phyloP scores from a whole-genome alignment of 2,329 filamentous ascomycete species.

The Exophiala viscosa region DNA sequence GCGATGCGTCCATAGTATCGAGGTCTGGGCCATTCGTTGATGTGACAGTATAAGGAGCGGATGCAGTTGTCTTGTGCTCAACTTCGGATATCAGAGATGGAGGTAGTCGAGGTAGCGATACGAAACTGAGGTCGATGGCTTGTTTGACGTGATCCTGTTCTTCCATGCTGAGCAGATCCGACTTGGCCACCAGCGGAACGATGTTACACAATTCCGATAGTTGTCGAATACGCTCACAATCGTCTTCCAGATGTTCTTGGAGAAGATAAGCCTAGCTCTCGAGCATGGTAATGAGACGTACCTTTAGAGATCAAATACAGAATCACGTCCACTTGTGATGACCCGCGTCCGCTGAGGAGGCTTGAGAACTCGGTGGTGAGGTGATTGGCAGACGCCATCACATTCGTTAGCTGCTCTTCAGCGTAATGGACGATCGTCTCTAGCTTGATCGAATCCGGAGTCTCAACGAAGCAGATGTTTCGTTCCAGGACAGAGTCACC shows the following conservation, averaged over 20 bases:
- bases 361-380: constrained; percentile 71
- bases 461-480: constrained; percentile 92
- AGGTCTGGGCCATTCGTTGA: constrained; percentile 67
- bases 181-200: constrained; percentile 73
- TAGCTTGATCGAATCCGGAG: constrained; percentile 57
- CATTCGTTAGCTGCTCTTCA: constrained; percentile 63
- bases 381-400: constrained; percentile 59
- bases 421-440: constrained; percentile 63
- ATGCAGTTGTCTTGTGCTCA: constrained; percentile 10
- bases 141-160: constrained; percentile 60
- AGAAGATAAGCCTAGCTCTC: neutral
- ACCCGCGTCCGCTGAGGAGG: constrained; percentile 75
- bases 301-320: constrained; percentile 75
- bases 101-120: constrained; percentile 21
- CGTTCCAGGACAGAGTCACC: constrained; percentile 78
- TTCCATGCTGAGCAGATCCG: constrained; percentile 63
- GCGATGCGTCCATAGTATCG: constrained; percentile 85
- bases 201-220: constrained; percentile 75
- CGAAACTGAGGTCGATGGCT: constrained; percentile 40
- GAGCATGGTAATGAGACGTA: constrained; percentile 41
- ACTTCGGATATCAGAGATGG: constrained; percentile 2
- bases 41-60: constrained; percentile 68
- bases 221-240: constrained; percentile 68
- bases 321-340: constrained; percentile 77
- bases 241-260: constrained; percentile 56